phyloP scores from a whole-genome alignment of 2,329 filamentous ascomycete genomes.

The Bipolaris victoriae region DNA sequence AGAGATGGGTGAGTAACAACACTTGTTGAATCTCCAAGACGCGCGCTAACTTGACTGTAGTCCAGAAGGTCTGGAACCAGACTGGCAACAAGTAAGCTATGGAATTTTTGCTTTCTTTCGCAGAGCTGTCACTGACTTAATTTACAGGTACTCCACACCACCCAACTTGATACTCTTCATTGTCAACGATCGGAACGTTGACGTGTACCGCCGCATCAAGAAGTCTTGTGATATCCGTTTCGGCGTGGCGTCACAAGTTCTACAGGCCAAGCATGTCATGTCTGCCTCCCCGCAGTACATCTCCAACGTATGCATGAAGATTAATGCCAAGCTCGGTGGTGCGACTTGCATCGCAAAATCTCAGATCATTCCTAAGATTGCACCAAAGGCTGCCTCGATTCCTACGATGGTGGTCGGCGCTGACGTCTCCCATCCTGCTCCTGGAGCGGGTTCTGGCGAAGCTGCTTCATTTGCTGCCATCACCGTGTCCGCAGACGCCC shows the following conservation, averaged over 20 bases:
- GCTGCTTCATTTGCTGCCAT: conserved; percentile 83
- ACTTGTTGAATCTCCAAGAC: no score
- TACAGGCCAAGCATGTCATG: conserved; percentile 73
- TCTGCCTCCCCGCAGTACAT: conserved; percentile 81
- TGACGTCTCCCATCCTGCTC: conserved; percentile 84
- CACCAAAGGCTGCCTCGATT: conserved; percentile 24
- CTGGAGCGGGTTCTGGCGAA: conserved; percentile 55
- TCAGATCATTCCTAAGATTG: conserved; percentile 40
- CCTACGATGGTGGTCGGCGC: conserved; percentile 84
- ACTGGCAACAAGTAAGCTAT: conserved; percentile 55
- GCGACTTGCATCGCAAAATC: conserved; percentile 65
- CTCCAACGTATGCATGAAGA: conserved; percentile 94
- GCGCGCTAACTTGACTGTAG: conserved; percentile 17
- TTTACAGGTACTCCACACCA: conserved; percentile 52
- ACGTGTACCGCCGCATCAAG: conserved; percentile 84
- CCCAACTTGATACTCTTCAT: conserved; percentile 84
- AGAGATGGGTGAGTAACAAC: conserved; percentile 43
- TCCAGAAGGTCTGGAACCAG: conserved; percentile 62
- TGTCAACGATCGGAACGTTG: conserved; percentile 71
- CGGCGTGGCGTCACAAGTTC: conserved; percentile 81
- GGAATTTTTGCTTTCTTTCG: background rate
- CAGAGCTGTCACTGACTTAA: conserved; percentile 2
- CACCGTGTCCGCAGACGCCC: conserved; percentile 78
- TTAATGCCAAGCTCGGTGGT: conserved; percentile 94
- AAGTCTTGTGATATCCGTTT: conserved; percentile 85